Conservation (phyloP, 306 rosid species). For the Heteromeles arbutifolia region DNA sequence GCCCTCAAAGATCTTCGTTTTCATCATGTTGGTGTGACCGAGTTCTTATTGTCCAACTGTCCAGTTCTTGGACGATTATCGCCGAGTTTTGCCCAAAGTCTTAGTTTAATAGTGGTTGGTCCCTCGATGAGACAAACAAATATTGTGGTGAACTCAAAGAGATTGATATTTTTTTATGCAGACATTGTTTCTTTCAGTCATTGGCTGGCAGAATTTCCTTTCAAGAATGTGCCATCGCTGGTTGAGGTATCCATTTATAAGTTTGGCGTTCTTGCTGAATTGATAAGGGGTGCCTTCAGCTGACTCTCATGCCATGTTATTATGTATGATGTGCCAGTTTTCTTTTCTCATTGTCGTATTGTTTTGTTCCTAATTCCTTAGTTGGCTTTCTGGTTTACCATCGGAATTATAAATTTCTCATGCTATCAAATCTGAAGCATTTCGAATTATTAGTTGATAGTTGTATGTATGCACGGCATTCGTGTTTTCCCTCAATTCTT, state of each 20-base stretch:
- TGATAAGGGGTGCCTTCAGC: neutral
- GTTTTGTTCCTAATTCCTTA: neutral
- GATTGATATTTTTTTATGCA: neutral
- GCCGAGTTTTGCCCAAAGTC: neutral
- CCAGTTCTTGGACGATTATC: neutral
- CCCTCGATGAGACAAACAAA: neutral
- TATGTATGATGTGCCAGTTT: neutral
- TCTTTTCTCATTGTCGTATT: neutral
- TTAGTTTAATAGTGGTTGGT: neutral
- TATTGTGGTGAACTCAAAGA: neutral
- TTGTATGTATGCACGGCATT: too few species aligned
- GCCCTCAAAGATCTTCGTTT: neutral
- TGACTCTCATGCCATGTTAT: neutral
- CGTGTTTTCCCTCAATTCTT: too few species aligned
- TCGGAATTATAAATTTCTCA: neutral
- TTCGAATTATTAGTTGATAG: neutral
- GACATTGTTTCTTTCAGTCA: neutral
- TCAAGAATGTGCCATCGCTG: too few species aligned
- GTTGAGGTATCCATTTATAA: too few species aligned
- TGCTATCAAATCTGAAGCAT: neutral
- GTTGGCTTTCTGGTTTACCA: neutral
- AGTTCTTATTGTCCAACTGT: neutral
- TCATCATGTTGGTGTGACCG: neutral
- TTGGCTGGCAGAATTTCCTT: too few species aligned
- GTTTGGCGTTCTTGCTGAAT: neutral